These are phyloP conservation scores for Albugo laibachii DNA, from an alignment of 352 stramenopile genomes.

Conservation along the genomic window DNA sequence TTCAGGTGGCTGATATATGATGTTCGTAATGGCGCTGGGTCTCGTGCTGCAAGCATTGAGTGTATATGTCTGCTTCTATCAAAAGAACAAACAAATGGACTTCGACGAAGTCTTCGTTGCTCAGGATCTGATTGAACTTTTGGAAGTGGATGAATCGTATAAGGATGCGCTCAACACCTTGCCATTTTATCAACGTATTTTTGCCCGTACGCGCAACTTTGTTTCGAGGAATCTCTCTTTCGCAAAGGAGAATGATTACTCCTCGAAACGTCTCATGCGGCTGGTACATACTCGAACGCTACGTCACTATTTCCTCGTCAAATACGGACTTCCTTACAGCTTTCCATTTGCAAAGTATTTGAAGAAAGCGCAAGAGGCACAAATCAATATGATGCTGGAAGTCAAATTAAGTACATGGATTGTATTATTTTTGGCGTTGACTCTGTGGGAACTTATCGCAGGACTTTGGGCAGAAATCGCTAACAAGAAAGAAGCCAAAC, in stretches of 20 bases:
- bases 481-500: conserved; percentile 5
- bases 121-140: too few species aligned
- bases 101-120: too few species aligned
- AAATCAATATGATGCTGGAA: conserved; percentile 70
- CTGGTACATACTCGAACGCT: conserved; percentile 17
- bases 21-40: neutral
- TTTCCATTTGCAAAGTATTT: conserved; percentile 58
- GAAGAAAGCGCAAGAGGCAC: conserved; percentile 40
- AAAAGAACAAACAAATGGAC: too few species aligned
- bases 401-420: conserved; percentile 48
- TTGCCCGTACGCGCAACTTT: neutral
- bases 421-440: conserved; percentile 22
- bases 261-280: neutral
- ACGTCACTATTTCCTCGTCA: conserved; percentile 21
- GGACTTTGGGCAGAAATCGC: conserved; percentile 5
- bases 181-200: too few species aligned
- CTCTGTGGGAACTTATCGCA: conserved; percentile 12
- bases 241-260: too few species aligned
- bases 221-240: too few species aligned
- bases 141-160: too few species aligned
- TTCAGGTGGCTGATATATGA: neutral
- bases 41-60: neutral
- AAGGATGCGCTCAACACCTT: neutral
- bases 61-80: too few species aligned
- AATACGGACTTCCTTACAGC: conserved; percentile 22